Conservation (phyloP, 192 early-diverging fungal genomes). For the Powellomyces hirtus region DNA sequence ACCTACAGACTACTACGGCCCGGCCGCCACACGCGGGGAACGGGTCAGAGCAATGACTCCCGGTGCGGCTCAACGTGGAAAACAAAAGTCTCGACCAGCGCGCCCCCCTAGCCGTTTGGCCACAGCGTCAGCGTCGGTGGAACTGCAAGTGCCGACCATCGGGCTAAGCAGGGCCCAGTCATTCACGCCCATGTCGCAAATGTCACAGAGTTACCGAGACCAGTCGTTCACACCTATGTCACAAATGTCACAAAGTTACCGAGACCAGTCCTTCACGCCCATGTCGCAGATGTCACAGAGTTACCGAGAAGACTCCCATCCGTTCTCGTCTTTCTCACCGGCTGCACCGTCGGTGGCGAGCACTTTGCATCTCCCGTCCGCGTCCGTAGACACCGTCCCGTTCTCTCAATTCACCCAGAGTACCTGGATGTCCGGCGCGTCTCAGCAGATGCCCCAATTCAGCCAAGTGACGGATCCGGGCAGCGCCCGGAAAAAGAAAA, state of each 20-base stretch:
- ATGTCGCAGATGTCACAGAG: no score
- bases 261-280: no score
- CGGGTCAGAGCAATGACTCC: not conserved
- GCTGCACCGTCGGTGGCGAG: not conserved
- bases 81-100: not conserved
- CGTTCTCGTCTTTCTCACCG: not conserved
- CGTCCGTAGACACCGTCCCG: not conserved
- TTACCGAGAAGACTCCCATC: not conserved
- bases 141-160: not conserved
- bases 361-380: not conserved
- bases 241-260: no score
- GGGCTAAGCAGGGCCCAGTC: no score
- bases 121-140: not conserved
- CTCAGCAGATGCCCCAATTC: not conserved
- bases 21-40: not conserved
- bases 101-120: no score
- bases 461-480: not conserved
- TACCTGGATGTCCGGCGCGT: not conserved
- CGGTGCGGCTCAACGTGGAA: not conserved
- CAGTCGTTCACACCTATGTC: no score
- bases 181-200: no score
- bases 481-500: not conserved
- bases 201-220: no score
- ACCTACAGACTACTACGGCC: not conserved
- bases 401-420: not conserved